Evolutionary conservation across 345 rosid species (phyloP), one percentile per base, ranked within the genome.

Genomic region (Turnera subulata): DNA sequence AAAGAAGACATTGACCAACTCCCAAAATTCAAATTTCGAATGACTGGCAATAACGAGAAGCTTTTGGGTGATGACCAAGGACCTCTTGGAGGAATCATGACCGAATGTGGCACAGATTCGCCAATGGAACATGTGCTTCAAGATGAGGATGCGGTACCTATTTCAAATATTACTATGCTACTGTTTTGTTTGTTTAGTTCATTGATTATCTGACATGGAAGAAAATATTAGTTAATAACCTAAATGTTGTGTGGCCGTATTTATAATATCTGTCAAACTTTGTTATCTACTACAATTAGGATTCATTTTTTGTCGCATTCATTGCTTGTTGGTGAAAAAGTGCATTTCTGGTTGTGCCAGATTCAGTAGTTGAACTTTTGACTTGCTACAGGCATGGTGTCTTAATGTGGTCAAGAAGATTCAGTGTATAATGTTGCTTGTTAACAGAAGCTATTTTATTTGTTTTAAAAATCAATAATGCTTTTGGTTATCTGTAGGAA

Each of bases 1-100:
- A 83, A 71, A 72, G 97, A 93, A 74, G 99, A 89, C 68, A 80
- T 93, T 62, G 96, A 86, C 40, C 87, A 76, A 69, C 78, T 92
- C 33, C 72, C 85, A 13, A 89, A 85, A 69, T 93, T 76, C 73
- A 89, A 79, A 76, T 93, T 84, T 66, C 84, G 73, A 40, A 82
- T 68, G 59, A 49, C 59, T 55, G 68, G 64, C 25, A 61, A 71
- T 19, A 45, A 67, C 40, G 86, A 83, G 73, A 86, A 84, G 63
- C 70, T 64, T 58, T 10, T 62, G 39, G 67, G 66, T 39, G 77
- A 76, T 58, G 76, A 25, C 1, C 78, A 83, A 73, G 81, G 69
- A 64, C 73, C 77, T 54, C 47, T 48, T 25, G 84, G 88, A 32
- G 99, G 99, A 59, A 69, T 86, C 45, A 89, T 89, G 94, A 87